phyloP scores from a whole-genome alignment of 805 yeast genomes.

The Lipomyces starkeyi region DNA sequence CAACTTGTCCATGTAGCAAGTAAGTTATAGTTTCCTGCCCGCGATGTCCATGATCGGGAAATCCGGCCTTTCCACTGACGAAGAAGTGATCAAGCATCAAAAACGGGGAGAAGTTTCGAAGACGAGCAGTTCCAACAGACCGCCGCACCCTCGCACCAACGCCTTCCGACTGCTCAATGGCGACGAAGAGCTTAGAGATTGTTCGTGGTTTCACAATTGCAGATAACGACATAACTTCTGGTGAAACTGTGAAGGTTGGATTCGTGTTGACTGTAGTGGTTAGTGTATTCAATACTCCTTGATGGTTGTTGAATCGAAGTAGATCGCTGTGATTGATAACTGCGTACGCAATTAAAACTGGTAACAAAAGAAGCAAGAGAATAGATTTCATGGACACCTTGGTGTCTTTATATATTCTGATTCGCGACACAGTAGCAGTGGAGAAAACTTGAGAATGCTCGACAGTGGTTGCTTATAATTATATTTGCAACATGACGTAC shows the following conservation, averaged over 20 bases:
- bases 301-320: neutral
- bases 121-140: slow-evolving; percentile 70
- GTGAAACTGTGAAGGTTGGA: slow-evolving; percentile 1
- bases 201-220: slow-evolving; percentile 47
- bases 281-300: neutral
- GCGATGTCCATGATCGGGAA: slow-evolving; percentile 84
- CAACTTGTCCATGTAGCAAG: slow-evolving; percentile 66
- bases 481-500: neutral
- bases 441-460: neutral
- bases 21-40: slow-evolving; percentile 84
- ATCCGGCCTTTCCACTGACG: slow-evolving; percentile 65
- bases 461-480: neutral
- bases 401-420: neutral
- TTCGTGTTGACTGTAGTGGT: neutral
- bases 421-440: neutral
- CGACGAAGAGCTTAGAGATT: slow-evolving; percentile 58
- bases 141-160: slow-evolving; percentile 87
- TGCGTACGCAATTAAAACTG: slow-evolving; percentile 16
- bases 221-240: slow-evolving; percentile 20
- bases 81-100: slow-evolving; percentile 80
- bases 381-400: slow-evolving; percentile 17
- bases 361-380: slow-evolving; percentile 15
- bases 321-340: slow-evolving; percentile 9
- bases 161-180: slow-evolving; percentile 80
- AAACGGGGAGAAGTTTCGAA: slow-evolving; percentile 82